Evolutionary conservation across 148 eudicot genomes (phyloP), one percentile per base, ranked within the genome.

Genomic region (Polygonum aviculare): DNA sequence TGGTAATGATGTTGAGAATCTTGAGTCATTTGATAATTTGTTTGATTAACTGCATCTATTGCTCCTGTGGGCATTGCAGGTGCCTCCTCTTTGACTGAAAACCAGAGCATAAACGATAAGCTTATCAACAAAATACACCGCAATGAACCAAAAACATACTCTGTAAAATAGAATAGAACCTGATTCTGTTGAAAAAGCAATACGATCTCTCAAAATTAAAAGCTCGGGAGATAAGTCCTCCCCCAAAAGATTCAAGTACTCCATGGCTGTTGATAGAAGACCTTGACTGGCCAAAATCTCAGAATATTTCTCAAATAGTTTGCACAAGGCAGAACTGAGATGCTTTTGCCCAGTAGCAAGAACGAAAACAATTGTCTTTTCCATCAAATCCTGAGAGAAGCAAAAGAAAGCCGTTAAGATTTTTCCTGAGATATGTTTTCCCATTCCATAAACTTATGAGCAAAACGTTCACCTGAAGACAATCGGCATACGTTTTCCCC

Each of bases 221-320:
- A 95, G 93, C 84, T 95, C 99, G 49, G 93, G 91, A 78, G 99
- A 87, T 80, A 93, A 78, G 74, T 93, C 96, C 74, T 91, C 92
- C 47, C 99, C 99, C 86, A 95, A 76, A 38, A 95, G 86, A 71
- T 93, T 91, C 78, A 95, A 79, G 80, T 89, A 95, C 67, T 90
- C 97, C 94, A 95, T 87, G 48, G 97, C 99, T 21, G 97, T 88
- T 50, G 91, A 79, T 83, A 95, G 84, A 80, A 88, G 96, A 75
- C 99, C 99, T 81, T 95, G 99, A 84, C 99, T 95, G 76, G 99
- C 97, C 84, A 95, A 86, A 79, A 95, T 93, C 81, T 95, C 99
- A 76, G 89, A 94, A 80, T 95, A 95, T 77, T 92, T 95, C 81
- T 95, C 99, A 81, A 95, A 90, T 48, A 95, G 93, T 78, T 88